phyloP scores from a whole-genome alignment of 2,329 filamentous ascomycete species.

The Setomelanomma holmii region DNA sequence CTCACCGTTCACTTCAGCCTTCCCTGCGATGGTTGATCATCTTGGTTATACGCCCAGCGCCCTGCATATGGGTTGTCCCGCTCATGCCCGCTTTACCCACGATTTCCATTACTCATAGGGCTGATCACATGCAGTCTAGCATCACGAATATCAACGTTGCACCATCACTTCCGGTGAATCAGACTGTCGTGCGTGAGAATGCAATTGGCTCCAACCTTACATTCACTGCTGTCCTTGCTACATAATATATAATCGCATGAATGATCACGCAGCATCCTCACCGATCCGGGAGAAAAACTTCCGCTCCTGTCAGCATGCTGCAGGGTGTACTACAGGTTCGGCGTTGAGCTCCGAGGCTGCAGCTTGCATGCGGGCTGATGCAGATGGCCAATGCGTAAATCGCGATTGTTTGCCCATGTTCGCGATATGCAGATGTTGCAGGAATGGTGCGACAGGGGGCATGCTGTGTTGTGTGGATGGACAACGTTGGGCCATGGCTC shows the following conservation, averaged over 20 bases:
- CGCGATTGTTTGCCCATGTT: neutral
- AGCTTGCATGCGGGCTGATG: too few species aligned
- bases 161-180: too few species aligned
- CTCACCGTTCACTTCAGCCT: constrained; percentile 1
- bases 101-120: neutral
- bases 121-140: neutral
- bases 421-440: neutral
- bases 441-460: neutral
- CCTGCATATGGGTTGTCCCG: neutral
- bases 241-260: too few species aligned
- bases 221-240: neutral
- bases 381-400: neutral
- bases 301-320: neutral
- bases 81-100: too few species aligned
- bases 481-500: too few species aligned
- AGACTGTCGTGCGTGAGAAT: too few species aligned
- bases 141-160: too few species aligned
- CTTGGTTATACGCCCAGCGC: neutral
- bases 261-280: too few species aligned
- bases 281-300: neutral
- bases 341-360: neutral
- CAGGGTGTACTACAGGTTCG: neutral
- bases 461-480: too few species aligned
- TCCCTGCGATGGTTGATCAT: too few species aligned
- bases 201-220: neutral